Evolutionary conservation across 129 eudicot genomes (phyloP).

Genomic region (Flaveria bidentis): DNA sequence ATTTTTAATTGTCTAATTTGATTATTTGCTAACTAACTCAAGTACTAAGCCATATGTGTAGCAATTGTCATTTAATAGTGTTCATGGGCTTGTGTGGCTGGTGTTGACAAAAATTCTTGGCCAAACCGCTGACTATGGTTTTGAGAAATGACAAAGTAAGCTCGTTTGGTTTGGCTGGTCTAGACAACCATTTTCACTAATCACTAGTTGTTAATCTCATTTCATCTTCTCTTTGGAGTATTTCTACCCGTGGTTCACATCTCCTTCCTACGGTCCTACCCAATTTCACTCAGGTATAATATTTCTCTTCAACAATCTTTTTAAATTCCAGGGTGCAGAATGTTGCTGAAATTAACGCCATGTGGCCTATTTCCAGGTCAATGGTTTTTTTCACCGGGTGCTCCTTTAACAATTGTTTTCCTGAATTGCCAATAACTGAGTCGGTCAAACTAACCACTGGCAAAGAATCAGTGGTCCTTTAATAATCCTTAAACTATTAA

Average conservation of each 20-base stretch:
- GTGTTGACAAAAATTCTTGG: too few species aligned
- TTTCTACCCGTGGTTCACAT: constrained; percentile 29
- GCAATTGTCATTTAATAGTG: too few species aligned
- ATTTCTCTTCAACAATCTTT: constrained; percentile 32
- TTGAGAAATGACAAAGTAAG: too few species aligned
- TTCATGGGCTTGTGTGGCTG: too few species aligned
- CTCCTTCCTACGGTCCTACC: constrained; percentile 27
- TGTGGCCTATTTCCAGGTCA: constrained; percentile 69
- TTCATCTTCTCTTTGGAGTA: constrained; percentile 84
- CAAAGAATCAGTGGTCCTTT: background rate
- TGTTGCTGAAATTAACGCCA: constrained; percentile 49
- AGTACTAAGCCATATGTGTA: too few species aligned
- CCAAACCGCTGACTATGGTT: too few species aligned
- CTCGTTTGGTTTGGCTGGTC: too few species aligned
- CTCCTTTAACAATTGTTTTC: constrained; percentile 45
- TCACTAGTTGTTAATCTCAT: constrained; percentile 46
- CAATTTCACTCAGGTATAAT: constrained; percentile 33
- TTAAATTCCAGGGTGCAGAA: constrained; percentile 48
- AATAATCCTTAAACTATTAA: too few species aligned
- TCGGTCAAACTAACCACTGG: constrained; percentile 18
- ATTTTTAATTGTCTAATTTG: too few species aligned
- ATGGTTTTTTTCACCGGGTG: constrained; percentile 63
- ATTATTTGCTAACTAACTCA: too few species aligned
- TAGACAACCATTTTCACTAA: background rate
- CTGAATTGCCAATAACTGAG: constrained; percentile 51